Conservation (phyloP, 345 rosid species). For the Turritis glabra region DNA sequence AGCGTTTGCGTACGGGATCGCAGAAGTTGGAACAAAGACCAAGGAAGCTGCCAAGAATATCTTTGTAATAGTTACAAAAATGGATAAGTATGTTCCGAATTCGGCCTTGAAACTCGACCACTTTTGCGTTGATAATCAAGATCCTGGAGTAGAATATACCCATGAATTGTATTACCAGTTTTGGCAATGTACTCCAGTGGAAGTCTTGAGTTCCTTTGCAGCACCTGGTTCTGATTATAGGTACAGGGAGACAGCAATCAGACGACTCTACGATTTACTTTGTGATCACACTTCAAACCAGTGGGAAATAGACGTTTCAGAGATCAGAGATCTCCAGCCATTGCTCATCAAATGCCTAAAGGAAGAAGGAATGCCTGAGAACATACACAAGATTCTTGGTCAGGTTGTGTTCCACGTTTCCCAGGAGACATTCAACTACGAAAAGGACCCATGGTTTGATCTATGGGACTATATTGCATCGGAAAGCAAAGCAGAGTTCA, state of each 20-base stretch:
- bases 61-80: neutral
- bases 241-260: neutral
- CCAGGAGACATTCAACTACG: neutral
- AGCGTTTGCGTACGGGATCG: neutral
- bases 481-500: neutral
- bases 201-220: neutral
- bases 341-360: neutral
- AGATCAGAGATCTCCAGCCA: neutral
- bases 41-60: neutral
- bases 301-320: neutral
- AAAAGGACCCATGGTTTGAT: neutral
- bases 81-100: neutral
- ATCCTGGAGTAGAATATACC: neutral
- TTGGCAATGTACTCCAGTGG: neutral
- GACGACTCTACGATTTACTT: neutral
- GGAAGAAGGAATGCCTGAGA: neutral
- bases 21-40: neutral
- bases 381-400: neutral
- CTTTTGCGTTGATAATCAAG: neutral
- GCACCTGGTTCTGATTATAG: neutral
- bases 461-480: slow-evolving; percentile 4
- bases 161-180: neutral
- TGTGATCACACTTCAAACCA: neutral
- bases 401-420: slow-evolving; percentile 15
- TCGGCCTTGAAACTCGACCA: neutral